Base-by-base conservation (phyloP, 2,329 filamentous ascomycete species). In the Lasiodiplodia hormozganensis region DNA sequence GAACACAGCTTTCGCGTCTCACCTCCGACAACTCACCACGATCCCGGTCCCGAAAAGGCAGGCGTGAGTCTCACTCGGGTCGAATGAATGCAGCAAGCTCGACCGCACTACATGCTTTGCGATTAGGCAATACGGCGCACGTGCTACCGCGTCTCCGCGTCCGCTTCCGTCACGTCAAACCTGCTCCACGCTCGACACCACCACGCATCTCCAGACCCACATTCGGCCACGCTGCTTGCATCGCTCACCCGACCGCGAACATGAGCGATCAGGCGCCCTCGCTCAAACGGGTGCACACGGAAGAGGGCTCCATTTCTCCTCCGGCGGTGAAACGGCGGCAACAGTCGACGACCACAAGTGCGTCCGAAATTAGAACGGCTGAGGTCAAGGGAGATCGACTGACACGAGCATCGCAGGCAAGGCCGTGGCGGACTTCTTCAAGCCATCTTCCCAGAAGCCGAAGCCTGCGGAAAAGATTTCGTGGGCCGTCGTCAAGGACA, bases 381-480 rank as follows among this genome's bases (percentile, higher is more conserved):
- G 53, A 62, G 21, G 58, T 14, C 3, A 36, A 40, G 16, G 36
- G 43, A 21, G 53, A 18, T 21, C 53, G 11, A 47, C 67, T 68
- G 52, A 68, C 67, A 65, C 51, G 52, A 21, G 31, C 31, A 28
- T 58, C 51, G 14, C 71, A 92, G 90, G 89, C 77, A 88, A 81
- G 69, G 88, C 91, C 1, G 88, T 97, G 1, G 87, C 92, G 23
- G 93, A 87, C 66, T 98, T 98, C 83, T 98, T 98, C 80, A 97
- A 90, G 0, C 94, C 94, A 0, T 77, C 86, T 0, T 97, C 94
- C 0, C 88, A 97, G 78, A 97, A 96, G 77, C 88, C 97, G 78
- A 97, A 96, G 77, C 89, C 91, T 38, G 92, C 92, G 16, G 90
- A 94, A 62, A 88, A 87, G 68, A 88, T 92, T 62, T 83, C 80